Conservation (phyloP, 116 monocot species). For the Trichopus zeylanicus region DNA sequence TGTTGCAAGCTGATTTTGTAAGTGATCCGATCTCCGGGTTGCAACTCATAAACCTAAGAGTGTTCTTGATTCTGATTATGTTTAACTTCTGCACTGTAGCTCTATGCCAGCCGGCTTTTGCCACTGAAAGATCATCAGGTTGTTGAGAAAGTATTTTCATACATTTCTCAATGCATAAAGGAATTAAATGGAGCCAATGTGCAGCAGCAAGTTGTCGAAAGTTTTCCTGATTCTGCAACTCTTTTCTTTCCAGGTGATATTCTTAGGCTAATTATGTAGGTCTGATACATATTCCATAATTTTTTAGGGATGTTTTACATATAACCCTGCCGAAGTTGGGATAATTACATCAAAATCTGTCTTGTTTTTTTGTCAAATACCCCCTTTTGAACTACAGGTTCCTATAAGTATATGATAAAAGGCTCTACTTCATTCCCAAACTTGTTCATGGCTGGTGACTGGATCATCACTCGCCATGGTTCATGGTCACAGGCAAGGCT, state of each 20-base stretch:
- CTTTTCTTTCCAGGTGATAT: constrained; percentile 63
- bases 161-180: constrained; percentile 48
- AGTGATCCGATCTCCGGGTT: constrained; percentile 3
- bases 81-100: constrained; percentile 27
- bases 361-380: no score
- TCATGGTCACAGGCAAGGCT: constrained; percentile 62
- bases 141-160: constrained; percentile 32
- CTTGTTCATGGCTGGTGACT: constrained; percentile 74
- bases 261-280: background rate
- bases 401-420: constrained; percentile 65
- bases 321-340: no score
- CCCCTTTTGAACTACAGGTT: no score
- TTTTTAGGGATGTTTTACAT: no score
- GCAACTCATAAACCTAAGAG: background rate
- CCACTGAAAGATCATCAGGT: constrained; percentile 57
- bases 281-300: no score
- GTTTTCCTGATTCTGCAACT: constrained; percentile 46
- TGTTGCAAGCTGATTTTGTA: constrained; percentile 64
- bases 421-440: constrained; percentile 58
- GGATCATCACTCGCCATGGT: constrained; percentile 68
- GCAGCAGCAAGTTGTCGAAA: constrained; percentile 35
- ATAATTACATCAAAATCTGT: no score
- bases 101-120: constrained; percentile 46
- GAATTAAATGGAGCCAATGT: constrained; percentile 44
- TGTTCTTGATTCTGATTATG: background rate